Evolutionary conservation across 345 rosid species (phyloP), one percentile per base, ranked within the genome.

Genomic region (Noccaea bulbosa): DNA sequence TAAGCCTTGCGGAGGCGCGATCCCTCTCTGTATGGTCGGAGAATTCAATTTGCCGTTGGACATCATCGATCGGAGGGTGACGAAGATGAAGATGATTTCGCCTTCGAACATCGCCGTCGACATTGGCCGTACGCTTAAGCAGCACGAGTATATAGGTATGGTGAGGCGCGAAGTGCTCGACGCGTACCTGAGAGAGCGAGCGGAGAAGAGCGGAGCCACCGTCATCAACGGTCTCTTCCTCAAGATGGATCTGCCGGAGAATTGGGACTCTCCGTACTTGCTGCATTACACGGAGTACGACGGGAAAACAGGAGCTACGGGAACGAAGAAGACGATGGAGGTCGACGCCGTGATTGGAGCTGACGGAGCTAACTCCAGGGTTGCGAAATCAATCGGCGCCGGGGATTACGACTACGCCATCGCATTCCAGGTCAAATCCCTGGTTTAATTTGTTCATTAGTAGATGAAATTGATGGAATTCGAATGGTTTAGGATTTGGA

Each of bases 91-190:
- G 85, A 93, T 93, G 98, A 88, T 93, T 6, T 90, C 97, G 0
- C 98, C 97, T 5, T 93, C 96, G n/a, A 93, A 93, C 74, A 82
- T 93, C 6, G 89, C 98, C 5, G 97, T 93, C n/a, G 96, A 93
- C 27, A 88, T 93, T n/a, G 98, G 97, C 4, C 83, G 71, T 62
- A 93, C 96, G n/a, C 78, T 93, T 54, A 93, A 93, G 83, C 88
- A 96, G 5, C 97, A 93, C 47, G 94, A 93, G 87, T 93, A 93
- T n/a, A 93, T 93, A 3, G 96, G 98, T 47, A 93, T 91, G 97
- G 94, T 91, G 84, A 84, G 97, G 76, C 56, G 98, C 11, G 98
- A 93, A 68, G 89, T 91, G 7, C 70, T 93, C 20, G 98, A 93
- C 27, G 70, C 81, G 47, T 89, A 85, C 59, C 27, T 93, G 82